These are phyloP conservation scores for Daldinia loculata DNA, from an alignment of 495 filamentous ascomycete genomes.

Conservation along the genomic window DNA sequence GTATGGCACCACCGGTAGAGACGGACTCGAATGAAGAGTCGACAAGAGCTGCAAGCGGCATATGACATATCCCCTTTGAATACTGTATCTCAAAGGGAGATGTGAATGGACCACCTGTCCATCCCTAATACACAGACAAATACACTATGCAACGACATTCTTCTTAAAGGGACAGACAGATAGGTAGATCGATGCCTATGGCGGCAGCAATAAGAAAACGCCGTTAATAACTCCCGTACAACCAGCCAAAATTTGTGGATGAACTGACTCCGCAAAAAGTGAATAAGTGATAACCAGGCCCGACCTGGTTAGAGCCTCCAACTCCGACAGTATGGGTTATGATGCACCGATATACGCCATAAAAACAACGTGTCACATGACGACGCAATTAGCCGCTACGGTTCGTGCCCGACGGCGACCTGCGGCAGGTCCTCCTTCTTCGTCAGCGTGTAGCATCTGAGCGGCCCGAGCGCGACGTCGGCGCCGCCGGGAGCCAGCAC, in stretches of 20 bases:
- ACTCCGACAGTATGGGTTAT: constrained; percentile 18
- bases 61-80: neutral
- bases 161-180: neutral
- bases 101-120: neutral
- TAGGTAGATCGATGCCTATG: neutral
- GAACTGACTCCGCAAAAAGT: constrained; percentile 2
- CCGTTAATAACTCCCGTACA: constrained; percentile 22
- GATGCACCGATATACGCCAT: constrained; percentile 24
- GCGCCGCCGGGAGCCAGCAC: constrained; percentile 68
- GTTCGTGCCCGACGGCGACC: constrained; percentile 64
- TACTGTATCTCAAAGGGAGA: neutral
- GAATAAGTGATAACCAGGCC: constrained; percentile 6
- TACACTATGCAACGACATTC: constrained; percentile 2
- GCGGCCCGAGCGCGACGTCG: constrained; percentile 81
- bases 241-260: neutral
- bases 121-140: neutral
- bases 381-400: constrained; percentile 56
- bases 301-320: constrained; percentile 14
- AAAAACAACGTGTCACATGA: constrained; percentile 58
- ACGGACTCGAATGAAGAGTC: constrained; percentile 9
- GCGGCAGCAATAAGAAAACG: constrained; percentile 1
- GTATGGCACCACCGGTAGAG: neutral
- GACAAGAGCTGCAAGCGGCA: neutral
- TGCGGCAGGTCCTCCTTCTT: constrained; percentile 68
- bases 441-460: constrained; percentile 75